These are phyloP conservation scores for Lolium multiflorum DNA, from an alignment of 176 grass and related monocot species.

Conservation along the genomic window DNA sequence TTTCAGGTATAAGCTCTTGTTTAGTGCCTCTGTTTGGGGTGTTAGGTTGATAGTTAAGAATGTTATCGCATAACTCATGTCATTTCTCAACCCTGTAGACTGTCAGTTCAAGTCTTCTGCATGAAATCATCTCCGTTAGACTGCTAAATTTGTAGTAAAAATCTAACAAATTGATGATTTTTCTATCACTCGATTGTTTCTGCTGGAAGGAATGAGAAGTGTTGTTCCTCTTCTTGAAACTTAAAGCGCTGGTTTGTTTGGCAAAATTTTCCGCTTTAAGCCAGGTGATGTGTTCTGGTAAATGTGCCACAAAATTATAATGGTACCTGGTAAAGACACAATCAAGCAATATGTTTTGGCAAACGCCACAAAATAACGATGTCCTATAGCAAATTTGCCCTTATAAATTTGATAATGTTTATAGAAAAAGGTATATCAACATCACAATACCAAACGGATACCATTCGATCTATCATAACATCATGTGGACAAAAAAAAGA, in stretches of 20 bases:
- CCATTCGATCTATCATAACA: no score
- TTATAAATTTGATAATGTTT: no score
- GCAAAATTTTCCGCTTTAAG: no score
- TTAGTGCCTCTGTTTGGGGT: background rate
- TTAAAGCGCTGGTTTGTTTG: background rate
- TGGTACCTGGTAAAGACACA: no score
- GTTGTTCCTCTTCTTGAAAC: background rate
- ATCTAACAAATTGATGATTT: background rate
- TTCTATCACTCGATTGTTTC: conserved; percentile 6
- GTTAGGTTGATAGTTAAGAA: background rate
- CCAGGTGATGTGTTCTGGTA: no score
- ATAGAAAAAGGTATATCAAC: no score
- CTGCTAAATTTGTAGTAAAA: background rate
- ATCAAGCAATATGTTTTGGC: no score
- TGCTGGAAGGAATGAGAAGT: background rate
- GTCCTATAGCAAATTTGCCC: no score
- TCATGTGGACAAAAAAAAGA: no score
- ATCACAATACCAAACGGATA: no score
- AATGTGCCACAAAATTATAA: no score
- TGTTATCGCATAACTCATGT: background rate
- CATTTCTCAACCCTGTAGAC: background rate
- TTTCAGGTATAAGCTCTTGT: background rate
- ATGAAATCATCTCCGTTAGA: background rate
- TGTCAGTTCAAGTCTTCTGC: background rate
- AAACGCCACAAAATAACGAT: no score